These are phyloP conservation scores for Purshia tridentata DNA, from an alignment of 306 rosid species.

Conservation along the genomic window DNA sequence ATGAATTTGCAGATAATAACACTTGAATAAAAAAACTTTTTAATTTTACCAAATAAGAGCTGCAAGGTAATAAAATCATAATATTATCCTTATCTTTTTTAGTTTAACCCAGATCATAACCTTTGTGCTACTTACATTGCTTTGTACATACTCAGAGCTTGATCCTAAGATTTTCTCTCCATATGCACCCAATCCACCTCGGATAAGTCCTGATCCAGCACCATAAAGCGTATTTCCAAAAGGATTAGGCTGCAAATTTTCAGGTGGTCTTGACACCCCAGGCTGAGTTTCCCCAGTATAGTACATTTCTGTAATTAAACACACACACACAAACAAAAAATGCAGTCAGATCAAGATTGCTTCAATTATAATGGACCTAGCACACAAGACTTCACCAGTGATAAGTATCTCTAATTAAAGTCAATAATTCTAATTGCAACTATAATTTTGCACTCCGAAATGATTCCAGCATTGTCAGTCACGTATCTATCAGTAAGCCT, in stretches of 20 bases:
- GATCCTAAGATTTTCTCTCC: constrained; percentile 94
- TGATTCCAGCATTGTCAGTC: too few species aligned
- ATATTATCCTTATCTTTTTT: background rate
- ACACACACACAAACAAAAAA: background rate
- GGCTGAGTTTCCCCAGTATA: constrained; percentile 64
- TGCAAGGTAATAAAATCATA: background rate
- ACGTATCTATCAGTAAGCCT: too few species aligned
- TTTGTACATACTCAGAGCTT: constrained; percentile 94
- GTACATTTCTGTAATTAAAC: constrained; percentile 53
- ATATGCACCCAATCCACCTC: constrained; percentile 94
- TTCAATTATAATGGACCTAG: background rate
- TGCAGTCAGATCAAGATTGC: background rate
- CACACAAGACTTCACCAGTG: background rate
- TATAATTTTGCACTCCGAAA: too few species aligned
- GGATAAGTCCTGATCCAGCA: constrained; percentile 90
- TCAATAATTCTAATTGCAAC: background rate
- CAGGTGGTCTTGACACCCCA: constrained; percentile 46
- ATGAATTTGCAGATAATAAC: background rate
- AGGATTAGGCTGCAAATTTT: constrained; percentile 68
- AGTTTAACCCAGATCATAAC: background rate
- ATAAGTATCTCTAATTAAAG: background rate
- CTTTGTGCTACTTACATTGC: constrained; percentile 67
- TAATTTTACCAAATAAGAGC: background rate
- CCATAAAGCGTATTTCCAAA: constrained; percentile 88
- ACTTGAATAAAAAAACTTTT: background rate